phyloP scores from a whole-genome alignment of 305 asterid species.

The Fraxinus sp. region DNA sequence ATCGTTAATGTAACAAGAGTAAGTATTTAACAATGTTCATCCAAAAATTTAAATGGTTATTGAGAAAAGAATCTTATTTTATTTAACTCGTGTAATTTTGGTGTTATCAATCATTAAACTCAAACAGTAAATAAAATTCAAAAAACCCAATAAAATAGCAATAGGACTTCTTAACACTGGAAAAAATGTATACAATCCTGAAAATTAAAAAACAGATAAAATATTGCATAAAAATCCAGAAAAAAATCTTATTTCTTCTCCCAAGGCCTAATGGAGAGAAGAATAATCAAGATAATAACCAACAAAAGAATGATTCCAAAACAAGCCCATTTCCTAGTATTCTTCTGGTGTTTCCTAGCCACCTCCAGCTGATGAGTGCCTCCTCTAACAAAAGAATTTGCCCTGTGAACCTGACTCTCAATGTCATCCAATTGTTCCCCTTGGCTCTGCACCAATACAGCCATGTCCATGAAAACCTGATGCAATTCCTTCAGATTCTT shows the following conservation, averaged over 20 bases:
- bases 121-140: not conserved
- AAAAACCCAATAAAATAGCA: not conserved
- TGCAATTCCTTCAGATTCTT: conserved; percentile 32
- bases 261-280: conserved; percentile 35
- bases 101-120: not conserved
- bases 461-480: conserved; percentile 31
- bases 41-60: not conserved
- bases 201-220: no score
- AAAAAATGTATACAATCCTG: not conserved
- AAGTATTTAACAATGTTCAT: not conserved
- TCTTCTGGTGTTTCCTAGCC: conserved; percentile 33
- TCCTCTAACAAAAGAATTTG: conserved; percentile 26
- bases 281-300: conserved; percentile 25
- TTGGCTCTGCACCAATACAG: conserved; percentile 31
- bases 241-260: conserved; percentile 1
- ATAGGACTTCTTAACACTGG: not conserved
- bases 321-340: conserved; percentile 34
- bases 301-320: conserved; percentile 27
- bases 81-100: no score
- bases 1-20: not conserved
- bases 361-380: conserved; percentile 30
- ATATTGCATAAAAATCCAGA: not conserved
- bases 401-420: conserved; percentile 32
- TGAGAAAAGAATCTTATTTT: not conserved
- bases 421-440: conserved; percentile 33